Evolutionary conservation across 768 basidiomycete species (phyloP).

Genomic region (Gymnopilus dilepis): DNA sequence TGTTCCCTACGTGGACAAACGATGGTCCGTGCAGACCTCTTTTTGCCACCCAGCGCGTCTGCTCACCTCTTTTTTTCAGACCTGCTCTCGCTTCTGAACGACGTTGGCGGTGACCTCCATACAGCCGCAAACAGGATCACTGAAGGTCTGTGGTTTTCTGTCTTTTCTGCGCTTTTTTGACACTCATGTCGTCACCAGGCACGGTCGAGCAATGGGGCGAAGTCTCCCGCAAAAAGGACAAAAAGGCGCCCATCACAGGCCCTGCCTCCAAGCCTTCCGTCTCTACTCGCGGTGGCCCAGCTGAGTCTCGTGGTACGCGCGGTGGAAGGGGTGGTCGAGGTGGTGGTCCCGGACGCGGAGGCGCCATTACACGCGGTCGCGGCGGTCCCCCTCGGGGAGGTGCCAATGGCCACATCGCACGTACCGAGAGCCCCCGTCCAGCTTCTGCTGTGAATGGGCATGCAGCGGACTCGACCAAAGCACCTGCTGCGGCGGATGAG

Average conservation of each 20-base stretch:
- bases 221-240: conserved; percentile 88
- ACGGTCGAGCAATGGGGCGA: conserved; percentile 81
- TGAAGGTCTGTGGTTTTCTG: conserved; percentile 58
- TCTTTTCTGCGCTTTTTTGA: conserved; percentile 21
- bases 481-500: conserved; percentile 28
- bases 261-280: conserved; percentile 59
- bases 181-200: conserved; percentile 46
- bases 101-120: conserved; percentile 72
- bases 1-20: conserved; percentile 70
- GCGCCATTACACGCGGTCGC: conserved; percentile 52
- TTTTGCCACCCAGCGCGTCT: conserved; percentile 28
- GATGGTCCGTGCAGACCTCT: conserved; percentile 62
- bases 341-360: conserved; percentile 66
- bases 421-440: conserved; percentile 30
- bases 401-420: conserved; percentile 46
- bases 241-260: conserved; percentile 57
- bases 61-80: conserved; percentile 47
- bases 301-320: conserved; percentile 65
- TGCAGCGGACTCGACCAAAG: conserved; percentile 24
- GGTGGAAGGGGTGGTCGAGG: conserved; percentile 58
- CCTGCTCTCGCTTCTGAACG: conserved; percentile 68
- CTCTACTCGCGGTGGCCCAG: conserved; percentile 37
- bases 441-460: conserved; percentile 26
- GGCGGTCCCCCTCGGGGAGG: conserved; percentile 52
- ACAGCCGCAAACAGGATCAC: conserved; percentile 74